Conservation (phyloP, 208 protist genomes). For the Crithidia sp. region DNA sequence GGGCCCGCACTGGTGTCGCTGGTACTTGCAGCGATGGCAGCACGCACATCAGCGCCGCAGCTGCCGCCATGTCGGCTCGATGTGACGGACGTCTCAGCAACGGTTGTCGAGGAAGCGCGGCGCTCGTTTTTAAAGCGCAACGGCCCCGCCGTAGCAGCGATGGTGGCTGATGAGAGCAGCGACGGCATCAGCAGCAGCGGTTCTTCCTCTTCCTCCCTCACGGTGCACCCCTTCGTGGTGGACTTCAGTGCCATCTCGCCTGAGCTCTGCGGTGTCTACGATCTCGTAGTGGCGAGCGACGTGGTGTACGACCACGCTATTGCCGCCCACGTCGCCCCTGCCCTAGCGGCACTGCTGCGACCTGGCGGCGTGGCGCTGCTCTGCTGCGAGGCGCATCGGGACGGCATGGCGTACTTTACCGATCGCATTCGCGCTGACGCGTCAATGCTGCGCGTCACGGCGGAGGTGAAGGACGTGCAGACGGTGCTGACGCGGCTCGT, state of each 20-base stretch:
- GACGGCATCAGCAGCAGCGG: not conserved
- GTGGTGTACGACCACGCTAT: slow-evolving; percentile 67
- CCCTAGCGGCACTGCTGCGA: slow-evolving; percentile 41
- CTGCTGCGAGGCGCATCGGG: slow-evolving; percentile 69
- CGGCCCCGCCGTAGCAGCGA: slow-evolving; percentile 11
- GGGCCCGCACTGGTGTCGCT: slow-evolving; percentile 58
- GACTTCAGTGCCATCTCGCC: slow-evolving; percentile 46
- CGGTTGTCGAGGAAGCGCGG: slow-evolving; percentile 40
- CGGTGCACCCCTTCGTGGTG: slow-evolving; percentile 28
- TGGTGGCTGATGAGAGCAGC: not conserved
- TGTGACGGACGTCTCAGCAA: slow-evolving; percentile 52
- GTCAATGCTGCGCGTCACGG: slow-evolving; percentile 32
- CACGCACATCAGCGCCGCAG: not conserved
- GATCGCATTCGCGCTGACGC: slow-evolving; percentile 19
- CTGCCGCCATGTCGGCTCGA: slow-evolving; percentile 28
- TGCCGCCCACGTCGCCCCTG: slow-evolving; percentile 41
- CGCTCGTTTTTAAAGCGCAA: slow-evolving; percentile 38
- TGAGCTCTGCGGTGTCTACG: slow-evolving; percentile 31
- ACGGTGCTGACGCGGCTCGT: slow-evolving; percentile 29
- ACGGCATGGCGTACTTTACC: slow-evolving; percentile 55
- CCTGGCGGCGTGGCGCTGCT: slow-evolving; percentile 53
- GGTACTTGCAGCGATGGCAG: slow-evolving; percentile 24
- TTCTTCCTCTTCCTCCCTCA: not conserved
- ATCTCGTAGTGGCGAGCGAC: slow-evolving; percentile 60
- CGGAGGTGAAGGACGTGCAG: slow-evolving; percentile 36